Evolutionary conservation across 805 yeast genomes (phyloP).

Genomic region (Yamadazyma philogaea): DNA sequence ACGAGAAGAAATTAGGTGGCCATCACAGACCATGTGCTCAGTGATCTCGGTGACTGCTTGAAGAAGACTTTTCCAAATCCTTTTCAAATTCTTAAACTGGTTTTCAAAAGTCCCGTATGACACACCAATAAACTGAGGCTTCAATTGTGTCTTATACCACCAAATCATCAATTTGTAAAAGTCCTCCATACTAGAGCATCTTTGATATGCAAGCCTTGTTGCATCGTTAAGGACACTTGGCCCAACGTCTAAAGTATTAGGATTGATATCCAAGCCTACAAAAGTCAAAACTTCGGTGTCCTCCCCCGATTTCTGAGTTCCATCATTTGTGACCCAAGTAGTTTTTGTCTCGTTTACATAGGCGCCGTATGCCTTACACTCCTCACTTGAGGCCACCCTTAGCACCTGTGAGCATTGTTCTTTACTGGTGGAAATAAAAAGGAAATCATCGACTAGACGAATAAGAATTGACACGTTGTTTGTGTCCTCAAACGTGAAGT

Average conservation of each 20-base stretch:
- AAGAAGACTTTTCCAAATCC: conserved; percentile 7
- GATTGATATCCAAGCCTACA: conserved; percentile 7
- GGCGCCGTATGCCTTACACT: conserved; percentile 32
- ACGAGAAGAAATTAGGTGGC: conserved; percentile 5
- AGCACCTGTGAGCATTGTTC: conserved; percentile 19
- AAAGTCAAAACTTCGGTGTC: conserved; percentile 16
- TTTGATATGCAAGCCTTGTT: conserved; percentile 6
- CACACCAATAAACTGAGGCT: conserved; percentile 15
- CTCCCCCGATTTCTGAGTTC: conserved; percentile 1
- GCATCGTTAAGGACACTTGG: conserved; percentile 9
- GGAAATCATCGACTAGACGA: conserved; percentile 81
- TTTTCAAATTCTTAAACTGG: conserved; percentile 16
- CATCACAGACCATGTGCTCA: not conserved
- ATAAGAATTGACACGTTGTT: conserved; percentile 32
- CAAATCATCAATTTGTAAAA: conserved; percentile 21
- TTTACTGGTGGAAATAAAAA: conserved; percentile 54
- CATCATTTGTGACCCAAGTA: conserved; percentile 11
- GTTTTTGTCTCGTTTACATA: conserved; percentile 32
- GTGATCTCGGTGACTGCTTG: not conserved
- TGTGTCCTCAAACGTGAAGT: conserved; percentile 5
- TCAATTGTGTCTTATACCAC: conserved; percentile 21
- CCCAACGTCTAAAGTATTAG: conserved; percentile 1
- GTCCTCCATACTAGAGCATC: conserved; percentile 6
- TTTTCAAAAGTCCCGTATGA: conserved; percentile 13
- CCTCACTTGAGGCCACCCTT: conserved; percentile 17